Percentiles rank a stretch among this genome's conserved stretches.
phyloP scores from a whole-genome alignment of 192 early-diverging fungal species.

The Linnemannia exigua region DNA sequence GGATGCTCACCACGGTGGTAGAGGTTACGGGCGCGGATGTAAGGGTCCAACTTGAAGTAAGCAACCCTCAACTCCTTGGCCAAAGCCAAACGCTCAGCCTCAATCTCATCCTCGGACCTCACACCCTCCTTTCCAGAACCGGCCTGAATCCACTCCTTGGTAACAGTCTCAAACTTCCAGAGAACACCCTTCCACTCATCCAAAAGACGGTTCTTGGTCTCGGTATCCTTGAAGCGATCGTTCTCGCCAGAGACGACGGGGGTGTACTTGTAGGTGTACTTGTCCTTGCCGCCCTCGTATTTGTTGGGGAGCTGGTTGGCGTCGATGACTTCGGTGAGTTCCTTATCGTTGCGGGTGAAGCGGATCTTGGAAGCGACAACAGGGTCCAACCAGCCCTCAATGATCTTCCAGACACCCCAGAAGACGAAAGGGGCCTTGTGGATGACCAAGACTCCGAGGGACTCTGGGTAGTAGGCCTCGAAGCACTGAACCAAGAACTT shows the following conservation, averaged over 20 bases:
- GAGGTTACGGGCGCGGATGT: slow-evolving; percentile 54
- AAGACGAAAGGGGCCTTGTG: slow-evolving; percentile 93
- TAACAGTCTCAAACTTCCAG: slow-evolving; percentile 60
- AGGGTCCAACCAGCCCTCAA: slow-evolving; percentile 86
- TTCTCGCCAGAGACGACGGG: slow-evolving; percentile 26
- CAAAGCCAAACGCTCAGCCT: slow-evolving; percentile 39
- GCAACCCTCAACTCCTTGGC: slow-evolving; percentile 58
- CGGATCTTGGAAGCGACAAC: slow-evolving; percentile 88
- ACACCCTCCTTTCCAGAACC: slow-evolving; percentile 44
- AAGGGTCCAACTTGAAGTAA: slow-evolving; percentile 60
- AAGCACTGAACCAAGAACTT: slow-evolving; percentile 83
- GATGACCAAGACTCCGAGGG: slow-evolving; percentile 79
- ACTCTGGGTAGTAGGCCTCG: slow-evolving; percentile 92
- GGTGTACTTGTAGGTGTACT: slow-evolving; percentile 65
- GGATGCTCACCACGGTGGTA: slow-evolving; percentile 37
- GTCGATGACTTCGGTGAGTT: slow-evolving; percentile 73
- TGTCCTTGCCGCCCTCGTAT: slow-evolving; percentile 66
- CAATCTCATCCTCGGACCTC: slow-evolving; percentile 43
- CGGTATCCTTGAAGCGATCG: slow-evolving; percentile 58
- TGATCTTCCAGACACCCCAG: slow-evolving; percentile 82
- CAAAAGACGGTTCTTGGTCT: slow-evolving; percentile 29
- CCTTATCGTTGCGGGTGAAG: slow-evolving; percentile 73
- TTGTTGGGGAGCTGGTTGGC: slow-evolving; percentile 66
- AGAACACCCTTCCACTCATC: slow-evolving; percentile 37
- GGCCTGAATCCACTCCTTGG: slow-evolving; percentile 61